phyloP scores from a whole-genome alignment of 306 rosid species.

The Echinosophora koreensis region DNA sequence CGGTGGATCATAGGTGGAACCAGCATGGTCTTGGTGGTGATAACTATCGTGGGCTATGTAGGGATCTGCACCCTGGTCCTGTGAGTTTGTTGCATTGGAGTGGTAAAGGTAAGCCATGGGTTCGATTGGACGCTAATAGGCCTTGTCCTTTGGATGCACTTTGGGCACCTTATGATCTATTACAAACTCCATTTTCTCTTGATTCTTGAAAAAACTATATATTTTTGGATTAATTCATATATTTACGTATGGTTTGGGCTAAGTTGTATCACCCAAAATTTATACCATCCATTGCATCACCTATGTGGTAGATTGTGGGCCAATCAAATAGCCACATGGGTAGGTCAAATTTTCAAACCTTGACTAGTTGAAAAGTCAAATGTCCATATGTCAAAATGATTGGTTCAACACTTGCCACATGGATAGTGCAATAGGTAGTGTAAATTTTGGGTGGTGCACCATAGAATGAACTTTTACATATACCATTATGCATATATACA shows the following conservation, averaged over 20 bases:
- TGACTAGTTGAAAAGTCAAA: no score
- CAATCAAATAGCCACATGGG: no score
- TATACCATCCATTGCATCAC: no score
- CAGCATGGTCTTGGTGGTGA: slow-evolving; percentile 93
- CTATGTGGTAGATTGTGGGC: no score
- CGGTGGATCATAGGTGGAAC: slow-evolving; percentile 90
- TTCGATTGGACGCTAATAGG: slow-evolving; percentile 79
- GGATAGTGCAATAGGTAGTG: no score
- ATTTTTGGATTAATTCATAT: neutral
- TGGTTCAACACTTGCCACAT: no score
- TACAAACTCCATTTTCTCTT: slow-evolving; percentile 75
- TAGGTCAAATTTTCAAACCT: no score
- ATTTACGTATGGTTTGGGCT: no score
- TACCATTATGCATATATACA: neutral
- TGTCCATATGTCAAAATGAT: no score
- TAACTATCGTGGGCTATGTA: slow-evolving; percentile 77
- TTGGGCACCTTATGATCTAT: slow-evolving; percentile 92
- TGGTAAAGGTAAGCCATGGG: slow-evolving; percentile 98
- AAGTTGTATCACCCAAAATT: no score
- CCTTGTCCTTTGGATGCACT: slow-evolving; percentile 92
- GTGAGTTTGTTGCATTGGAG: slow-evolving; percentile 96
- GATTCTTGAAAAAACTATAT: slow-evolving; percentile 57
- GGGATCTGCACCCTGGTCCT: slow-evolving; percentile 88
- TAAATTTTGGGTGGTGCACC: no score
- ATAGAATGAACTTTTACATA: no score